phyloP scores from a whole-genome alignment of 768 basidiomycete species.

The Hericium alpestre region DNA sequence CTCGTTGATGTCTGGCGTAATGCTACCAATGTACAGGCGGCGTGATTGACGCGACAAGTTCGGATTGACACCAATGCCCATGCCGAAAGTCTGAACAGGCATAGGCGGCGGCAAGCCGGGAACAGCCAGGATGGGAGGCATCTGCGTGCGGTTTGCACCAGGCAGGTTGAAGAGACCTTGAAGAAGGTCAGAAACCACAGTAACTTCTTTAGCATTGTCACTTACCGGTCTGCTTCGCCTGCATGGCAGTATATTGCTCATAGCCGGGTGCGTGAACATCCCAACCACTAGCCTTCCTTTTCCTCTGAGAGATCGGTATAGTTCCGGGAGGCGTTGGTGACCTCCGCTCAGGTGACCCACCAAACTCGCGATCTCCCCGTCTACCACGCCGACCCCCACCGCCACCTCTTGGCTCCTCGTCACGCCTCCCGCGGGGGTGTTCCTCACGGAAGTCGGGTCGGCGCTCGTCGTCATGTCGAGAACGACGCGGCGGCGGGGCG shows the following conservation, averaged over 20 bases:
- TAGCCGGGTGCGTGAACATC: slow-evolving; percentile 94
- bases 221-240: slow-evolving; percentile 95
- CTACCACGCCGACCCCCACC: slow-evolving; percentile 38
- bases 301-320: slow-evolving; percentile 72
- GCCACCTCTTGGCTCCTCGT: slow-evolving; percentile 24
- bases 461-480: slow-evolving; percentile 31
- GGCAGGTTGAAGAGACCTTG: slow-evolving; percentile 93
- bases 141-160: slow-evolving; percentile 84
- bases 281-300: slow-evolving; percentile 88
- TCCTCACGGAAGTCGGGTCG: slow-evolving; percentile 25
- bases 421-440: slow-evolving; percentile 20
- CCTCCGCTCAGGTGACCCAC: slow-evolving; percentile 67
- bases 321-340: slow-evolving; percentile 87
- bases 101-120: slow-evolving; percentile 75
- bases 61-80: slow-evolving; percentile 79
- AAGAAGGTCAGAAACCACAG: neutral
- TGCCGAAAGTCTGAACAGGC: slow-evolving; percentile 76
- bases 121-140: slow-evolving; percentile 71
- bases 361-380: slow-evolving; percentile 35
- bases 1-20: slow-evolving; percentile 90
- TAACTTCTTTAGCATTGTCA: neutral
- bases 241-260: slow-evolving; percentile 87
- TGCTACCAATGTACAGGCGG: slow-evolving; percentile 92
- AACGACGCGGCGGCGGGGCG: slow-evolving; percentile 11
- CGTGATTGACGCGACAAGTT: slow-evolving; percentile 89